Evolutionary conservation across 805 yeast genomes (phyloP).

Genomic region (Millerago galiae): DNA sequence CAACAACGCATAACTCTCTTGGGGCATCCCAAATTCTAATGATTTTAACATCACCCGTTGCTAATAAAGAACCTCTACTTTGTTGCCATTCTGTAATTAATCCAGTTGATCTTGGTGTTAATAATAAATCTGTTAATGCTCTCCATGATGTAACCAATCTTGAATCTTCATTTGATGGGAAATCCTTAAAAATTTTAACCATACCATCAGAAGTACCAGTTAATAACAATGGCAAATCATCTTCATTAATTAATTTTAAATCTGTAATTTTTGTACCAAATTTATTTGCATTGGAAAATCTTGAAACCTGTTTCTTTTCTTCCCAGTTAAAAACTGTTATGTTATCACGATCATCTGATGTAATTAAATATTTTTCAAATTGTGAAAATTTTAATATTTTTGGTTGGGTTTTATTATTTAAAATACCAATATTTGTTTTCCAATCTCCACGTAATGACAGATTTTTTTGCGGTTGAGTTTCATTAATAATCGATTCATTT

Average conservation of each 20-base stretch:
- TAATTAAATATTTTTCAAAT: slow-evolving; percentile 76
- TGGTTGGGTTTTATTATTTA: slow-evolving; percentile 77
- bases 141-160: slow-evolving; percentile 86
- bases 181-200: slow-evolving; percentile 77
- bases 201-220: slow-evolving; percentile 94
- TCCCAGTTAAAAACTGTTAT: slow-evolving; percentile 89
- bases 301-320: slow-evolving; percentile 45
- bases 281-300: slow-evolving; percentile 80
- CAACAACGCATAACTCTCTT: slow-evolving; percentile 76
- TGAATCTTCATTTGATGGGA: slow-evolving; percentile 47
- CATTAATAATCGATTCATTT: slow-evolving; percentile 78
- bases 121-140: slow-evolving; percentile 77
- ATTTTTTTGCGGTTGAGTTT: slow-evolving; percentile 86
- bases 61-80: slow-evolving; percentile 81
- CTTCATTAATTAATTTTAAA: slow-evolving; percentile 81
- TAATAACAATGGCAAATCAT: slow-evolving; percentile 76
- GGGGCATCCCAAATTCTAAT: slow-evolving; percentile 97
- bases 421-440: slow-evolving; percentile 52
- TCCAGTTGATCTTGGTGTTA: slow-evolving; percentile 79
- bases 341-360: slow-evolving; percentile 78
- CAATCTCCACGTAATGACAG: slow-evolving; percentile 81
- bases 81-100: slow-evolving; percentile 95
- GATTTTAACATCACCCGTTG: slow-evolving; percentile 91
- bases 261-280: slow-evolving; percentile 87
- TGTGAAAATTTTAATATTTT: slow-evolving; percentile 77